Conservation (phyloP, 78 protist species). For the Chrysochromulina parva region DNA sequence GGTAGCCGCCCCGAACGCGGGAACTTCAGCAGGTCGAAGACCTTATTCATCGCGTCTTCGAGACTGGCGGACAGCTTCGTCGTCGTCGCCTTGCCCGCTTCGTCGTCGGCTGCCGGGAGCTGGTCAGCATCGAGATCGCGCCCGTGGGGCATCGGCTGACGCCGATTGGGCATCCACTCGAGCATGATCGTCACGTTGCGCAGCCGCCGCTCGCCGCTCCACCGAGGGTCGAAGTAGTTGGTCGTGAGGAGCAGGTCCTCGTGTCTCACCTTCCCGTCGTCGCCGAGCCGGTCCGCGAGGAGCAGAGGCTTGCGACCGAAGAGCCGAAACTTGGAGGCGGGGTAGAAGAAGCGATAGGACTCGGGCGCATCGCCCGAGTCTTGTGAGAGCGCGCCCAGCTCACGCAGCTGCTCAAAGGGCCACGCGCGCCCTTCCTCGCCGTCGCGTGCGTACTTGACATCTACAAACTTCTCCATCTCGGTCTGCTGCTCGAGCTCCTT, state of each 20-base stretch:
- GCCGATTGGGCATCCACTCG: slow-evolving; percentile 48
- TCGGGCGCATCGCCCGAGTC: background rate
- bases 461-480: slow-evolving; percentile 44
- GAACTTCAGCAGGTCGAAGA: too few relatives aligned
- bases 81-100: too few relatives aligned
- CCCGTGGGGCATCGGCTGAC: background rate
- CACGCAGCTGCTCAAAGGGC: background rate
- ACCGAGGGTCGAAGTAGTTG: slow-evolving; percentile 51
- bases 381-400: background rate
- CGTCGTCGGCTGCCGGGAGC: too few relatives aligned
- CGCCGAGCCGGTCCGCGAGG: background rate
- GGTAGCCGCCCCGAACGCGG: background rate
- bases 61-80: too few relatives aligned
- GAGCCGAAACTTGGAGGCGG: slow-evolving; percentile 7
- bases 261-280: too few relatives aligned
- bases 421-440: background rate
- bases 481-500: slow-evolving; percentile 41
- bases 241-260: background rate
- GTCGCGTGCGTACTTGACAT: background rate
- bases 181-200: slow-evolving; percentile 50
- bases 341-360: slow-evolving; percentile 16
- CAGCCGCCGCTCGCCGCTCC: slow-evolving; percentile 58
- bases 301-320: background rate
- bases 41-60: too few relatives aligned
- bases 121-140: background rate